Evolutionary conservation across 1,284 basidiomycete species (phyloP).

Genomic region (Ceratobasidium sp.): DNA sequence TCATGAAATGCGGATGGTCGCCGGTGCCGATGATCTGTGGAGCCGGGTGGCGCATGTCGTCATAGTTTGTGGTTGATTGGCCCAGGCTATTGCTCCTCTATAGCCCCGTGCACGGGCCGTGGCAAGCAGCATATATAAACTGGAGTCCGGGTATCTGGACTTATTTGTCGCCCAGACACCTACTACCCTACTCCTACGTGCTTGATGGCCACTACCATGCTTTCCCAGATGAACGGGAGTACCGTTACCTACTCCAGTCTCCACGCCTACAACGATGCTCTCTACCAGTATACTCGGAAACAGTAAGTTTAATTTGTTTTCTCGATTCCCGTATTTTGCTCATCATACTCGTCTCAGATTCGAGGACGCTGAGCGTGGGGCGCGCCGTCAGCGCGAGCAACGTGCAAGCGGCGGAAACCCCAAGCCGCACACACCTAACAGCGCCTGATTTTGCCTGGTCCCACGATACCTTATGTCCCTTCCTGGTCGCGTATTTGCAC

Average conservation of each 20-base stretch:
- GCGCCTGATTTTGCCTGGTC: not conserved
- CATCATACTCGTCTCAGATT: not conserved
- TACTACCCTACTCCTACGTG: not conserved
- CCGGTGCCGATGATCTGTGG: not conserved
- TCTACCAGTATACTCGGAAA: slow-evolving; percentile 33
- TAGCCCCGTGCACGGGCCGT: not conserved
- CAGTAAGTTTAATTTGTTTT: slow-evolving; percentile 9
- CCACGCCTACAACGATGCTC: slow-evolving; percentile 25
- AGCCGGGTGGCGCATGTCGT: slow-evolving; percentile 7
- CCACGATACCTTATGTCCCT: not conserved
- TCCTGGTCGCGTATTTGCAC: not conserved
- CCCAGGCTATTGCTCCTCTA: too few relatives aligned
- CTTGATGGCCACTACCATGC: slow-evolving; percentile 14
- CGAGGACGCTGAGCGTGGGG: slow-evolving; percentile 11
- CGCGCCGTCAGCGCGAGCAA: not conserved
- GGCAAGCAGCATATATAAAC: slow-evolving; percentile 12
- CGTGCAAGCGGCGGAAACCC: not conserved
- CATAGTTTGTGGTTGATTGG: not conserved
- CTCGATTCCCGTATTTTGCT: not conserved
- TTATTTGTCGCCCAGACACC: not conserved
- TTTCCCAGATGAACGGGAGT: slow-evolving; percentile 14
- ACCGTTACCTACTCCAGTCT: slow-evolving; percentile 17
- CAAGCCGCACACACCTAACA: not conserved
- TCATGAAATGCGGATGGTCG: not conserved
- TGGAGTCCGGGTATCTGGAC: not conserved